phyloP scores from a whole-genome alignment of 2,329 filamentous ascomycete species.

The Colletotrichum siamense region DNA sequence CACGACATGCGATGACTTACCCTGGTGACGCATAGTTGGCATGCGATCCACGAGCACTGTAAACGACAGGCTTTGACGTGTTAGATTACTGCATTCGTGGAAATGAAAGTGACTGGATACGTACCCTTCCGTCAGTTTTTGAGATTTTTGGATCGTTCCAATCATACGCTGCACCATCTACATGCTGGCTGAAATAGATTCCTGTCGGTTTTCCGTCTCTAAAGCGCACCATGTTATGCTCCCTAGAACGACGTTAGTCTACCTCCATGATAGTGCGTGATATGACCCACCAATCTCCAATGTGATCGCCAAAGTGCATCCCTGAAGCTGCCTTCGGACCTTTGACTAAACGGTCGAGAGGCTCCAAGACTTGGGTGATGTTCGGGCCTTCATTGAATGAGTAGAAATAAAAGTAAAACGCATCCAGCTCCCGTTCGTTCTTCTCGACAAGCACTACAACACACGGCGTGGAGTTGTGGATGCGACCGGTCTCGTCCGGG shows the following conservation, averaged over 20 bases:
- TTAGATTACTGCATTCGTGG: no score
- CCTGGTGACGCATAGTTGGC: constrained; percentile 36
- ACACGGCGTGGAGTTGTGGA: constrained; percentile 31
- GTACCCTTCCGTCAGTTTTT: constrained; percentile 31
- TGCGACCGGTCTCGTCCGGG: constrained; percentile 26
- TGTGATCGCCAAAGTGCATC: constrained; percentile 34
- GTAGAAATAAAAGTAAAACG: constrained; percentile 41
- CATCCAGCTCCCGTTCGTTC: constrained; percentile 30
- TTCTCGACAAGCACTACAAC: constrained; percentile 35
- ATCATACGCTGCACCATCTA: constrained; percentile 26
- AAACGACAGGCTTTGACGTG: constrained; percentile 40
- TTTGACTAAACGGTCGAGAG: constrained; percentile 28
- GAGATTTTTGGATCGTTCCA: constrained; percentile 33
- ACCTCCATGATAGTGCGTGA: rapidly evolving
- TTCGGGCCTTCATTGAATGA: constrained; percentile 36
- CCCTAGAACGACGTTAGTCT: constrained; percentile 22
- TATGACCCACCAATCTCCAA: constrained; percentile 28
- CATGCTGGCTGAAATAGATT: constrained; percentile 33
- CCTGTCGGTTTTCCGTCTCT: constrained; percentile 30
- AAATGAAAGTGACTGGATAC: no score
- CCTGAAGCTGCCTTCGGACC: constrained; percentile 18
- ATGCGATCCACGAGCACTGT: constrained; percentile 39
- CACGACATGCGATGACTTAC: constrained; percentile 21
- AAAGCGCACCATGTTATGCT: constrained; percentile 38
- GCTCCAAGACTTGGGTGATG: constrained; percentile 35